Conservation (phyloP, 2,329 filamentous ascomycete species). For the Fusarium citri region DNA sequence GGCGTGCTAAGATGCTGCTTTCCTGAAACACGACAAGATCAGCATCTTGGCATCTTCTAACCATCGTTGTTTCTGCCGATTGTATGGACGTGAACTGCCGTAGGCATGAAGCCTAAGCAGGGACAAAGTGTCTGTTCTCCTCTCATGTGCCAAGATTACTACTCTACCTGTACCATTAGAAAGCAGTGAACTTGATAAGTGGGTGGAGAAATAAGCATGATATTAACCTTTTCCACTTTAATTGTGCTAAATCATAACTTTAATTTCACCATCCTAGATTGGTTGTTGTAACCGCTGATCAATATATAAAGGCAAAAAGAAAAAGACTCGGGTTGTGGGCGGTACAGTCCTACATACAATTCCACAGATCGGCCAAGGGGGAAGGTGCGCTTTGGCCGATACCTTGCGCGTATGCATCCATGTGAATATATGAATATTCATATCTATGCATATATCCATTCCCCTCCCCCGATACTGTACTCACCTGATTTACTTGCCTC, state of each 20-base stretch:
- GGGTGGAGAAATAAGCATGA: constrained; percentile 18
- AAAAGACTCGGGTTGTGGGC: too few relatives aligned
- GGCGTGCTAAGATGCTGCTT: constrained; percentile 5
- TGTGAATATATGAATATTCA: not conserved
- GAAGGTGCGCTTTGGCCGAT: not conserved
- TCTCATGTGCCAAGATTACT: constrained; percentile 10
- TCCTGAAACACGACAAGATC: constrained; percentile 35
- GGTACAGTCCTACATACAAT: not conserved
- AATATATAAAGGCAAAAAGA: too few relatives aligned
- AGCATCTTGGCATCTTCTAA: constrained; percentile 32
- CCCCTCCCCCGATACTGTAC: not conserved
- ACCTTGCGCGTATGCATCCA: not conserved
- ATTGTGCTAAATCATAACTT: constrained; percentile 13
- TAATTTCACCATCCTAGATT: constrained; percentile 2
- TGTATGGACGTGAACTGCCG: not conserved
- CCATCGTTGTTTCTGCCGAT: not conserved
- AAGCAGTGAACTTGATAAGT: constrained; percentile 11
- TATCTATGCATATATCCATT: not conserved
- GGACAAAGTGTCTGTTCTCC: not conserved
- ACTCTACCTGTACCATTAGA: not conserved
- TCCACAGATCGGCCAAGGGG: not conserved
- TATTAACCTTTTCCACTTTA: constrained; percentile 29
- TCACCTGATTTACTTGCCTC: not conserved
- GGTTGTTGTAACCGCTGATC: constrained; percentile 6
- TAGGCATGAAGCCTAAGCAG: not conserved